These are phyloP conservation scores for Acanthamoeba healyi DNA, from an alignment of 208 protist genomes.

Conservation along the genomic window DNA sequence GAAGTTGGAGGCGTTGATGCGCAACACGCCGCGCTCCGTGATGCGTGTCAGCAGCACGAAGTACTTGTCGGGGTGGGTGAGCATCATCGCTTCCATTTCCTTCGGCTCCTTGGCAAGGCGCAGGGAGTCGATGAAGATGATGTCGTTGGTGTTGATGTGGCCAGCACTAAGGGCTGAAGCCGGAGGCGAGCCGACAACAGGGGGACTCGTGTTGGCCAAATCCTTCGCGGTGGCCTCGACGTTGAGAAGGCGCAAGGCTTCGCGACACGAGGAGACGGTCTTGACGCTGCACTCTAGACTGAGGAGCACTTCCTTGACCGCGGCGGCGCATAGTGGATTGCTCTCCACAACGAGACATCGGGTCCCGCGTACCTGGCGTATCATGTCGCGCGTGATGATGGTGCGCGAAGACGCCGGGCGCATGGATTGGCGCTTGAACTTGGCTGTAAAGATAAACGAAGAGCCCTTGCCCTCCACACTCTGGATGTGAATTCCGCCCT, in stretches of 20 bases:
- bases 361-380: conserved; percentile 16
- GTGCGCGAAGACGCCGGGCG: conserved; percentile 15
- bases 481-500: conserved; percentile 28
- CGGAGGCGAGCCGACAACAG: background rate
- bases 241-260: background rate
- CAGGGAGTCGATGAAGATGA: conserved; percentile 24
- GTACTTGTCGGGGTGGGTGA: background rate
- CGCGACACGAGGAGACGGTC: conserved; percentile 13
- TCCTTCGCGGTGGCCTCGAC: background rate
- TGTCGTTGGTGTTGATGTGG: background rate
- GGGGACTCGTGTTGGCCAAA: background rate
- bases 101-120: conserved; percentile 18
- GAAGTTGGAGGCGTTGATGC: conserved; percentile 54
- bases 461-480: conserved; percentile 35
- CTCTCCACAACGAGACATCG: conserved; percentile 32
- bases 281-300: conserved; percentile 10
- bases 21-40: background rate
- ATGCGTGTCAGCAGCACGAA: conserved; percentile 43
- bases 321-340: background rate
- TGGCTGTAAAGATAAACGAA: conserved; percentile 53
- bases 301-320: conserved; percentile 40
- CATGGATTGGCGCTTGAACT: conserved; percentile 28
- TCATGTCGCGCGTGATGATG: conserved; percentile 8
- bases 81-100: background rate
- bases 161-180: background rate